These are phyloP conservation scores for Hymenoscyphus fraxineus DNA, from an alignment of 2,329 filamentous ascomycete genomes.

Conservation along the genomic window DNA sequence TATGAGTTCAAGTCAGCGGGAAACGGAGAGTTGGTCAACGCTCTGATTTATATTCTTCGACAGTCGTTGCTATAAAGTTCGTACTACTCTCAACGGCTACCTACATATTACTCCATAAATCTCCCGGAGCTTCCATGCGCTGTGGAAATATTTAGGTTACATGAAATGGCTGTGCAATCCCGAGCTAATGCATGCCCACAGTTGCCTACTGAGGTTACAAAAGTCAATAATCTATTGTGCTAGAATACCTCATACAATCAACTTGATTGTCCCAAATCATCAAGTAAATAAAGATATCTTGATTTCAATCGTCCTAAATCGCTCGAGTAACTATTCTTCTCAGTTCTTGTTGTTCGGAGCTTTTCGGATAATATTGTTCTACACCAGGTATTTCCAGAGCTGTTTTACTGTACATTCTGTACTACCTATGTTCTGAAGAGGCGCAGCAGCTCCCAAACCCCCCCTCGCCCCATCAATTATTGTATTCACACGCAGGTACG, in stretches of 20 bases:
- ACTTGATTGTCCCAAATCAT: too few relatives aligned
- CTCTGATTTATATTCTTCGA: not conserved
- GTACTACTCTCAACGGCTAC: not conserved
- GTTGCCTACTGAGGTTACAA: not conserved
- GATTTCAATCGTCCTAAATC: too few relatives aligned
- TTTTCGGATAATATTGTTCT: too few relatives aligned
- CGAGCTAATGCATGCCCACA: not conserved
- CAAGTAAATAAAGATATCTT: too few relatives aligned
- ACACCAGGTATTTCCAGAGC: too few relatives aligned
- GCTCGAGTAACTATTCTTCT: too few relatives aligned
- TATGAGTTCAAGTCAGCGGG: not conserved
- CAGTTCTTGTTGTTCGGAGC: too few relatives aligned
- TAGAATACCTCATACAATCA: not conserved
- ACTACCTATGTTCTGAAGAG: too few relatives aligned
- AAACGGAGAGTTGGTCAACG: not conserved
- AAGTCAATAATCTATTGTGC: not conserved
- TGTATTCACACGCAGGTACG: not conserved
- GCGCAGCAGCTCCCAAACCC: not conserved
- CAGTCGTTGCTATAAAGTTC: not conserved
- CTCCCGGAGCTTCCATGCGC: not conserved
- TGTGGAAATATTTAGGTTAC: not conserved
- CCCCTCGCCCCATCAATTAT: not conserved
- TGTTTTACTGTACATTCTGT: too few relatives aligned
- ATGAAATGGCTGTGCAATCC: not conserved
- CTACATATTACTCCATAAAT: not conserved